phyloP scores from a whole-genome alignment of 2,329 filamentous ascomycete species.

The Colletotrichum musicola region DNA sequence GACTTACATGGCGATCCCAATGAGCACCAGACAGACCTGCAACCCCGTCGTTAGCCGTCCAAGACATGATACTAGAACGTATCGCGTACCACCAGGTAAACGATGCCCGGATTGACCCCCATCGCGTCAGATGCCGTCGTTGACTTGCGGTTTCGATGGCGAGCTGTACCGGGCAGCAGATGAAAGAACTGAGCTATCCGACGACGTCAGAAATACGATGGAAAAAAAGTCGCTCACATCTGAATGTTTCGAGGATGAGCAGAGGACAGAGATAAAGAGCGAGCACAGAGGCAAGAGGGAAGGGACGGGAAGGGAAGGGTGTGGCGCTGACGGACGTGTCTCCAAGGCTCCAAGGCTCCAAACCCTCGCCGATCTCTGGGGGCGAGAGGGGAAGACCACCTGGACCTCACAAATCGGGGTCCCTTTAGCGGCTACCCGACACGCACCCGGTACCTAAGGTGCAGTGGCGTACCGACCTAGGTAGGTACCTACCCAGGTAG shows the following conservation, averaged over 20 bases:
- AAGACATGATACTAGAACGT: too few species aligned
- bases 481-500: neutral
- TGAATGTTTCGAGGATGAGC: slow-evolving; percentile 10
- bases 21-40: slow-evolving; percentile 47
- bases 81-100: slow-evolving; percentile 50
- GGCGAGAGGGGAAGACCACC: slow-evolving; percentile 8
- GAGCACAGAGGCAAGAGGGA: neutral
- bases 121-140: slow-evolving; percentile 16
- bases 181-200: neutral
- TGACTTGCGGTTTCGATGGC: too few species aligned
- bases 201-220: neutral
- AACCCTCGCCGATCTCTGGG: slow-evolving; percentile 24
- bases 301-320: slow-evolving; percentile 21
- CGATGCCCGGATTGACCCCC: slow-evolving; percentile 46
- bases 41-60: neutral
- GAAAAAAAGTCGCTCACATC: slow-evolving; percentile 2
- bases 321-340: slow-evolving; percentile 28
- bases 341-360: neutral
- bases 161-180: neutral
- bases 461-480: neutral
- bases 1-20: slow-evolving; percentile 49
- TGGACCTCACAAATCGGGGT: slow-evolving; percentile 17
- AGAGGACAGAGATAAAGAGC: neutral
- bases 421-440: neutral
- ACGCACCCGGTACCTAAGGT: too few species aligned